Evolutionary conservation across 192 early-diverging fungal species (phyloP).

Genomic region (Backusella psychrophila): DNA sequence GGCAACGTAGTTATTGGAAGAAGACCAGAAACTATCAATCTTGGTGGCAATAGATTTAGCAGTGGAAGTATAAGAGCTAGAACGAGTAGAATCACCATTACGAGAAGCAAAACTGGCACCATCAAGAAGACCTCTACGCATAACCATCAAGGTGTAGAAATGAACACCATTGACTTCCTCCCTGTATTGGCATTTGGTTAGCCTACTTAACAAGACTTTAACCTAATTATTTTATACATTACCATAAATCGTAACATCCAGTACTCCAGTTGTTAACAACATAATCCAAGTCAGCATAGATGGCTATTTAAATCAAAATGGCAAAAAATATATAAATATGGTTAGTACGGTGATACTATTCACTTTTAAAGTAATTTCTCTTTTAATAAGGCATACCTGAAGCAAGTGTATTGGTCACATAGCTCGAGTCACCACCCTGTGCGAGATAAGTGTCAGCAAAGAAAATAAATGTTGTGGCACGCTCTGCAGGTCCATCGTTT

Average conservation of each 20-base stretch:
- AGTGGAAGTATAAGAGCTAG: conserved; percentile 32
- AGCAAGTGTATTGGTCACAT: conserved; percentile 30
- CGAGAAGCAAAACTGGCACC: conserved; percentile 53
- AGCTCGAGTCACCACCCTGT: conserved; percentile 22
- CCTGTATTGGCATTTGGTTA: neutral
- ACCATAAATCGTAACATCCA: conserved; percentile 65
- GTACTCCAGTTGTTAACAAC: conserved; percentile 47
- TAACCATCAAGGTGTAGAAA: conserved; percentile 68
- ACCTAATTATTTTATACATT: neutral
- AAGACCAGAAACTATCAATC: conserved; percentile 49
- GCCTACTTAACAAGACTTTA: neutral
- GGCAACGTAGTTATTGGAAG: conserved; percentile 29
- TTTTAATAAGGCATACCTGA: neutral
- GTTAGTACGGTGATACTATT: neutral
- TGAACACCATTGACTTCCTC: conserved; percentile 72
- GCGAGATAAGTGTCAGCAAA: conserved; percentile 43
- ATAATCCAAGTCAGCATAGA: conserved; percentile 64
- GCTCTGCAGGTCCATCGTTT: conserved; percentile 66
- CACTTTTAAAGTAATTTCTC: neutral
- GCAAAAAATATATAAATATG: conserved; percentile 6
- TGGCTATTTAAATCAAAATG: conserved; percentile 11
- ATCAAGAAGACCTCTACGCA: conserved; percentile 52
- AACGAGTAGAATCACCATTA: conserved; percentile 34
- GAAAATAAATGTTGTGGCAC: conserved; percentile 38
- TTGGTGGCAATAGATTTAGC: conserved; percentile 33